Percentiles rank a stretch among this genome's conserved stretches.
Evolutionary conservation across 257 asterid genomes (phyloP).

Genomic region (Rauvolfia tetraphylla): DNA sequence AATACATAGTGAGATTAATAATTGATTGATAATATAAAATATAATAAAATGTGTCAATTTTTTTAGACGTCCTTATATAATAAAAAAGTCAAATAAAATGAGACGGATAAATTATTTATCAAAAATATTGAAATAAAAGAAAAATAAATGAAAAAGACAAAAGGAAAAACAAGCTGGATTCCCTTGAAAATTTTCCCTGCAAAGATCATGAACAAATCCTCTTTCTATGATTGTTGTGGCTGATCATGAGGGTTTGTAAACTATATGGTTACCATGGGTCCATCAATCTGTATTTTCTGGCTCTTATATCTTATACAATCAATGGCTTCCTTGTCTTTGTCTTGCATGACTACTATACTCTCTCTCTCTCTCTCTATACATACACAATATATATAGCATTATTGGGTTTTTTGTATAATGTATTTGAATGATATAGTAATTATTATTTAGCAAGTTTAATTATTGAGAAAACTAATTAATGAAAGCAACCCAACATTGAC

Average conservation of each 20-base stretch:
- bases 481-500: neutral
- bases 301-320: neutral
- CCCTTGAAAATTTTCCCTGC: neutral
- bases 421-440: neutral
- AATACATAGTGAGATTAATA: too few species aligned
- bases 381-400: neutral
- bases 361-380: neutral
- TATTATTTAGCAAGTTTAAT: neutral
- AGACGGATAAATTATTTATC: neutral
- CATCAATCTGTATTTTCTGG: neutral
- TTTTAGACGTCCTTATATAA: too few species aligned
- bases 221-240: neutral
- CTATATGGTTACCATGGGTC: neutral
- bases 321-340: constrained; percentile 4
- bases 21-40: too few species aligned
- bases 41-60: too few species aligned
- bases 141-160: neutral
- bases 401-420: neutral
- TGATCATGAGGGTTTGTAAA: neutral
- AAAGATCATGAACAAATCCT: neutral
- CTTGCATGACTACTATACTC: neutral
- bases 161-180: neutral
- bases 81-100: neutral
- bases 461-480: neutral
- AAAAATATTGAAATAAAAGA: neutral